Base-by-base conservation (phyloP, 2,329 filamentous ascomycete species). In the Venturia effusa region DNA sequence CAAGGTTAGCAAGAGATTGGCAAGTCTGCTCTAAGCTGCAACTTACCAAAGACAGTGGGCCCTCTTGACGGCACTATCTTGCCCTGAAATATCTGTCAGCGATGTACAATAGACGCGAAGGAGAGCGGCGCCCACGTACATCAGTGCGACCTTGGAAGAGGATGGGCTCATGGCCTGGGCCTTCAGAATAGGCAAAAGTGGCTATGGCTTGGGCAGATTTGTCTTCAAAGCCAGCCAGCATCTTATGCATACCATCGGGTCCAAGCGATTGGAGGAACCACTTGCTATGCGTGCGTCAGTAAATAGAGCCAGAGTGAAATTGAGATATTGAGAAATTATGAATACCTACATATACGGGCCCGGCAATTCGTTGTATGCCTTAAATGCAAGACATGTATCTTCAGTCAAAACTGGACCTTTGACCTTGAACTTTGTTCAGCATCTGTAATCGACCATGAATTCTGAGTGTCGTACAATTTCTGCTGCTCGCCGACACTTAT, bases 341-440 rank as follows among this genome's bases (percentile, higher is more conserved):
- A 37, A 60, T 48, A 77, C 84, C 69, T 81, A 96, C 93, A 99
- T 96, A 75, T 99, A 99, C 48, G 93, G 91, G 1, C 94, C 94
- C 1, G 94, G 94, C 37, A 99, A 82, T n/a, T 92, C 92, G 65
- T 89, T 86, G 66, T 97, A 83, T 24, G 93, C 92, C 72, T 89
- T 88, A 74, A 97, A 99, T 79, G 92, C 95, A 60, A 99, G 81
- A 69, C 92, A 92, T 19, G 94, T 99, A 76, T 99, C 94, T 77
- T 99, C 94, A 13, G 96, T 93, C 45, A 99, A 81, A 10, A 97
- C 94, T 3, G 95, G 92, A 0, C 92, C 92, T 70, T 88, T 80
- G 59, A 94, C 77, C 91, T 88, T 80, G 59, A 94, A 77, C 90
- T 95, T 66, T 55, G 3, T 37, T 32, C 27, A 51, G 51, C 55